Conservation (phyloP, 345 rosid genomes). For the Eucalyptus dawsonii region DNA sequence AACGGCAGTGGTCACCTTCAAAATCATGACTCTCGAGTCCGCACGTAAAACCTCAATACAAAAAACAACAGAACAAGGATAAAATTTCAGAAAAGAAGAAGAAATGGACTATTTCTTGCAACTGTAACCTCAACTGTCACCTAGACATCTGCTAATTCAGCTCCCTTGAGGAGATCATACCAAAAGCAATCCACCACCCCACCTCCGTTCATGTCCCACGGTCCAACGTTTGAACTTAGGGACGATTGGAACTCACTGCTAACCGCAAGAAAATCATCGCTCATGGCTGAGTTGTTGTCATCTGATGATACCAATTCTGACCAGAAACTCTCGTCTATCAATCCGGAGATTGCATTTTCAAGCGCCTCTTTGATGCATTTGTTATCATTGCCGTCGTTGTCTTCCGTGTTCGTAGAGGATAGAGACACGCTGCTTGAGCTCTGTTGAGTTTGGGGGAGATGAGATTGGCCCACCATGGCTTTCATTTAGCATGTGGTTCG, state of each 20-base stretch:
- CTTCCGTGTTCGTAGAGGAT: neutral
- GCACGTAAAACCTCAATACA: neutral
- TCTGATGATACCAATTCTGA: neutral
- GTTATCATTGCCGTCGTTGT: neutral
- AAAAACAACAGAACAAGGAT: neutral
- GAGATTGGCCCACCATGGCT: neutral
- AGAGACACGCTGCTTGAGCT: neutral
- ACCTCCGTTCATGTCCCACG: neutral
- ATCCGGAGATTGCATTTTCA: neutral
- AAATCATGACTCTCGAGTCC: neutral
- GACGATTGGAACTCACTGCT: neutral
- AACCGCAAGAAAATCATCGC: neutral
- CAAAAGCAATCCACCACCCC: neutral
- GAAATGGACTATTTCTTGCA: neutral
- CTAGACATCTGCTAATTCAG: neutral
- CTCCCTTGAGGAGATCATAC: neutral
- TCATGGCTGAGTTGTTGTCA: neutral
- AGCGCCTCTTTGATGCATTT: neutral
- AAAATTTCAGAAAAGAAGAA: neutral
- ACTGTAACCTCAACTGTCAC: neutral
- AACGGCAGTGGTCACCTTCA: neutral
- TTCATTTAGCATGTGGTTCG: neutral
- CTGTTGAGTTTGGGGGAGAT: neutral
- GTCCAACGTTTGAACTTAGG: neutral
- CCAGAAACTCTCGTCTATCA: neutral